These are phyloP conservation scores for Casuarina cunninghamiana DNA, from an alignment of 306 rosid genomes.

Conservation along the genomic window DNA sequence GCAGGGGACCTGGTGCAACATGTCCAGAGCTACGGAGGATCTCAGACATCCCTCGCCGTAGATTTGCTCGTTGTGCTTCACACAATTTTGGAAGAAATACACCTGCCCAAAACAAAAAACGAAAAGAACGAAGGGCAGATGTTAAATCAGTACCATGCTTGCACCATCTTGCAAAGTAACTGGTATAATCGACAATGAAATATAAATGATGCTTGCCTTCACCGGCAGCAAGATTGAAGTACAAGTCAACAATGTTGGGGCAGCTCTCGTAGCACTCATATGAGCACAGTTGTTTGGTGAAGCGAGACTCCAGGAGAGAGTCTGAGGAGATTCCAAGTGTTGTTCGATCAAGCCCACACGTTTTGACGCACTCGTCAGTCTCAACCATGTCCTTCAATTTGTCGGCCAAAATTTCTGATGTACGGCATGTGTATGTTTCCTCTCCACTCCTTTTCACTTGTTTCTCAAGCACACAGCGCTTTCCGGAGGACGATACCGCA, in stretches of 20 bases:
- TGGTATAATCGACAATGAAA: no score
- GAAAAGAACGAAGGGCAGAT: no score
- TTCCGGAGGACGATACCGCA: conserved; percentile 65
- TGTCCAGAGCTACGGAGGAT: conserved; percentile 60
- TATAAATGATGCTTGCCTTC: conserved; percentile 49
- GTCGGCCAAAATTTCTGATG: conserved; percentile 75
- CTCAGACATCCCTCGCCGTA: conserved; percentile 68
- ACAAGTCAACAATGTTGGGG: conserved; percentile 70
- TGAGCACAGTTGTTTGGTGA: conserved; percentile 68
- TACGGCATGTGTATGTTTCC: conserved; percentile 67
- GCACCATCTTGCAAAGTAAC: no score
- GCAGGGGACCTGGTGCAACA: conserved; percentile 67
- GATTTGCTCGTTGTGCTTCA: conserved; percentile 50
- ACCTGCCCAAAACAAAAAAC: conserved; percentile 34
- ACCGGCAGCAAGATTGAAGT: conserved; percentile 86
- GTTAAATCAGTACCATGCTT: no score
- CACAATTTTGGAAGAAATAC: conserved; percentile 88
- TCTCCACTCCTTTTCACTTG: conserved; percentile 56
- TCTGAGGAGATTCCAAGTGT: conserved; percentile 77
- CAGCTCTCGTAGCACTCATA: conserved; percentile 60
- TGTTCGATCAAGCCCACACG: conserved; percentile 69
- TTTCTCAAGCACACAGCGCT: conserved; percentile 83
- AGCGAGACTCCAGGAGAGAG: conserved; percentile 60
- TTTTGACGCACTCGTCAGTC: conserved; percentile 56
- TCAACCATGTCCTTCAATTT: conserved; percentile 61